These are phyloP conservation scores for Rhodotorula taiwanensis DNA, from an alignment of 768 basidiomycete genomes.

Conservation along the genomic window DNA sequence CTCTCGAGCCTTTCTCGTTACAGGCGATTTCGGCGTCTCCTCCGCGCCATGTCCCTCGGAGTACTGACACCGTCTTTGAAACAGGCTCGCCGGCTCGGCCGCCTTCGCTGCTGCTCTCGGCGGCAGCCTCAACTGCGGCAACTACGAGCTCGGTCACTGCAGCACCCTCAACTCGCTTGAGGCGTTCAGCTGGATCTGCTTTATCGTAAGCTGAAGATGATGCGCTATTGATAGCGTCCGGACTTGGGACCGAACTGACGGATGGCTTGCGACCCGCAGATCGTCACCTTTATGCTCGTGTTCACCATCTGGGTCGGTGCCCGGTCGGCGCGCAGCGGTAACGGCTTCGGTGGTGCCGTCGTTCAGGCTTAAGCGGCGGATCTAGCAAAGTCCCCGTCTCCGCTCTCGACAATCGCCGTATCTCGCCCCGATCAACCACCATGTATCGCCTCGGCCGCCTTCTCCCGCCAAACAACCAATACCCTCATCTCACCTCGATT, in stretches of 20 bases:
- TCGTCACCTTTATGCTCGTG: slow-evolving; percentile 25
- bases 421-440: background rate
- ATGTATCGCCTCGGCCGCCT: background rate
- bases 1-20: background rate
- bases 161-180: slow-evolving; percentile 34
- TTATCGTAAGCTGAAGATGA: slow-evolving; percentile 22
- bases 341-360: slow-evolving; percentile 33
- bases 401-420: background rate
- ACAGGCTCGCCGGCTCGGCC: slow-evolving; percentile 37
- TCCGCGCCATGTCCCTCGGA: too few species aligned
- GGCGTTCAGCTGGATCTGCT: slow-evolving; percentile 40
- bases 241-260: too few species aligned
- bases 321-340: slow-evolving; percentile 22
- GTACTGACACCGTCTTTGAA: background rate
- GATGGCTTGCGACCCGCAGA: background rate
- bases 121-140: slow-evolving; percentile 20
- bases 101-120: slow-evolving; percentile 31
- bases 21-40: background rate
- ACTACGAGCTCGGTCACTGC: slow-evolving; percentile 25
- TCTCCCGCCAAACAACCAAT: background rate
- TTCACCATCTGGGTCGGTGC: slow-evolving; percentile 21
- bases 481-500: background rate
- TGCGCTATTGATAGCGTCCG: too few species aligned
- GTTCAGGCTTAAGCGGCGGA: slow-evolving; percentile 18
- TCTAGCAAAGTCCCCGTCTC: background rate